These are phyloP conservation scores for Bacterosira constricta DNA, from an alignment of 108 stramenopile species.

Conservation along the genomic window DNA sequence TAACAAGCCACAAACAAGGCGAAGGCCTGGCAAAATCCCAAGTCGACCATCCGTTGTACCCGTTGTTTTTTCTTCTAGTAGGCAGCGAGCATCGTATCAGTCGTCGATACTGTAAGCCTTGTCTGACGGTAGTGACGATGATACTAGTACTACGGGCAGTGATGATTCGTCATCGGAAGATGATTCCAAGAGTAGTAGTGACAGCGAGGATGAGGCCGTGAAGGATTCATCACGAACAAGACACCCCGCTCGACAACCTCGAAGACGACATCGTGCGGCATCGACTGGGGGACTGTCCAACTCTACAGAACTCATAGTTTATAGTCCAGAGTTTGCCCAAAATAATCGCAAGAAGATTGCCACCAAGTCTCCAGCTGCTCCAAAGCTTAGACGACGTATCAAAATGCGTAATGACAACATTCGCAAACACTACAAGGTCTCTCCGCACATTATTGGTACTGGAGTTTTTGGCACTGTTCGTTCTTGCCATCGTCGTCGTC, in stretches of 20 bases:
- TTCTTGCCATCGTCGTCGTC: constrained; percentile 19
- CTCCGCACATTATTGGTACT: constrained; percentile 5
- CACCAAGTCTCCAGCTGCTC: not conserved
- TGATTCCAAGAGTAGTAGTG: not conserved
- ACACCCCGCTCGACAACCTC: not conserved
- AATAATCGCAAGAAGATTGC: not conserved
- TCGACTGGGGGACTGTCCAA: not conserved
- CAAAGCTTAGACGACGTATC: not conserved
- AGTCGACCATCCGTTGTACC: not conserved
- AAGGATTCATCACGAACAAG: too few species aligned
- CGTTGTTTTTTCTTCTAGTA: too few species aligned
- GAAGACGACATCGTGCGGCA: not conserved
- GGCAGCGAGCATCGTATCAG: not conserved
- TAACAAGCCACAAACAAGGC: too few species aligned
- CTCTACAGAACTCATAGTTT: not conserved
- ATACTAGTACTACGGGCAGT: too few species aligned
- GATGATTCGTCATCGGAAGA: not conserved
- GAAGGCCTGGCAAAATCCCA: not conserved
- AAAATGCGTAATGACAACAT: constrained; percentile 16
- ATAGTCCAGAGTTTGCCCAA: not conserved
- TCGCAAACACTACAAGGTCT: constrained; percentile 16
- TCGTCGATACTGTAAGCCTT: not conserved
- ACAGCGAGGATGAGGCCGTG: not conserved
- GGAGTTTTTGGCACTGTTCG: constrained; percentile 28
- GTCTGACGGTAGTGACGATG: not conserved